Percentiles rank a stretch among this genome's conserved stretches.
phyloP scores from a whole-genome alignment of 2,329 filamentous ascomycete species.

The Botryotinia convoluta region DNA sequence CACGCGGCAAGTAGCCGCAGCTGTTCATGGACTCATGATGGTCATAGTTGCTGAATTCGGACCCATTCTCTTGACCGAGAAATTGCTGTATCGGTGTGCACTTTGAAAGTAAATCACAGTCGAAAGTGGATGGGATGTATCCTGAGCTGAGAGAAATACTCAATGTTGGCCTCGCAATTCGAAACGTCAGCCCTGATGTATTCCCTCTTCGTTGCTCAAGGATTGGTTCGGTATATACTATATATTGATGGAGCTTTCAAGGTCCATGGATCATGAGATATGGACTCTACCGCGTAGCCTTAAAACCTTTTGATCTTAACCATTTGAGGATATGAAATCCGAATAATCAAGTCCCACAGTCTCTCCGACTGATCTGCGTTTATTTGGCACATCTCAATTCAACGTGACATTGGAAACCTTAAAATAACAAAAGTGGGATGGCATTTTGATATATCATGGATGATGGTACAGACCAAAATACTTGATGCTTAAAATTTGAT shows the following conservation, averaged over 20 bases:
- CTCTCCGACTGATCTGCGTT: slow-evolving; percentile 5
- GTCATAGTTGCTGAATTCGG: slow-evolving; percentile 11
- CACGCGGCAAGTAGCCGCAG: slow-evolving; percentile 17
- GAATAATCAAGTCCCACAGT: neutral
- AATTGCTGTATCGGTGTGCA: slow-evolving; percentile 1
- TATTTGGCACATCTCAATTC: slow-evolving; percentile 4
- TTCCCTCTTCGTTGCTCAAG: neutral
- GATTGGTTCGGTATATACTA: neutral
- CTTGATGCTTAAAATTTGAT: neutral
- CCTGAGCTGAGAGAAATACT: neutral
- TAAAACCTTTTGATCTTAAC: neutral
- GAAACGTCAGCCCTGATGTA: slow-evolving; percentile 4
- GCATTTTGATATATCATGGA: neutral
- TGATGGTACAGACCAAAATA: slow-evolving; percentile 1
- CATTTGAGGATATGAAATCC: neutral
- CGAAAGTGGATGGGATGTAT: neutral
- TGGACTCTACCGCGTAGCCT: slow-evolving; percentile 5
- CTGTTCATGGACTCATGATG: slow-evolving; percentile 14
- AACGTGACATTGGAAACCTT: neutral
- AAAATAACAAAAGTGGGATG: slow-evolving; percentile 12
- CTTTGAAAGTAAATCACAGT: neutral
- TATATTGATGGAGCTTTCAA: slow-evolving; percentile 5
- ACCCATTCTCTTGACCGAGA: slow-evolving; percentile 3
- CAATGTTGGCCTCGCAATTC: slow-evolving; percentile 4
- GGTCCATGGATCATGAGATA: neutral